These are phyloP conservation scores for Monosporascus sp. DNA, from an alignment of 2,329 filamentous ascomycete species.

Conservation along the genomic window DNA sequence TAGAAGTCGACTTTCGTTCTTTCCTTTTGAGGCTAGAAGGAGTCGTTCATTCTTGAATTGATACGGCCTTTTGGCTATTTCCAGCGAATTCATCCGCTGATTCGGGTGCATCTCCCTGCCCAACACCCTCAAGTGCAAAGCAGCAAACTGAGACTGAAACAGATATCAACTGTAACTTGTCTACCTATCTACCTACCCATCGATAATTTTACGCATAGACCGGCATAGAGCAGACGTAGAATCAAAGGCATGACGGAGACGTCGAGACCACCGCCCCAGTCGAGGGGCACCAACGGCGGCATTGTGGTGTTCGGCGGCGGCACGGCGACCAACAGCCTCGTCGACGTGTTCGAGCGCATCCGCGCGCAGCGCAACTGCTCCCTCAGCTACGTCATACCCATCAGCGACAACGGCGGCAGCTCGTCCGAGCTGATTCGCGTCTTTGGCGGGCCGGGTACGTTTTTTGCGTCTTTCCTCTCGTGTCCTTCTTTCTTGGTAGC, in stretches of 20 bases:
- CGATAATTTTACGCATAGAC: no score
- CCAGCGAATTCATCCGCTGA: no score
- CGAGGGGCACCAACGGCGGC: constrained; percentile 30
- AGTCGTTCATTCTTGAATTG: no score
- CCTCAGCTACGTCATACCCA: constrained; percentile 84
- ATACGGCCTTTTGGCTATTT: no score
- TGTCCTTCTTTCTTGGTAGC: not conserved
- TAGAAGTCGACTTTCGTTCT: no score
- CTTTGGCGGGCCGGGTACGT: constrained; percentile 81
- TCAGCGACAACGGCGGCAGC: constrained; percentile 92
- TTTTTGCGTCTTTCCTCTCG: not conserved
- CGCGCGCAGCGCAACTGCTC: constrained; percentile 59
- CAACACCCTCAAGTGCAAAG: no score
- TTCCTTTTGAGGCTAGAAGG: no score
- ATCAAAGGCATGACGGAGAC: not conserved
- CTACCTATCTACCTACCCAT: no score
- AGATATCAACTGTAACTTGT: no score
- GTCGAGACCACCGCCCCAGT: constrained; percentile 1
- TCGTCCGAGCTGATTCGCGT: constrained; percentile 91
- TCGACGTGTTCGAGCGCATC: constrained; percentile 77
- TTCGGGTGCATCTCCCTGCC: no score
- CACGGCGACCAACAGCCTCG: constrained; percentile 88
- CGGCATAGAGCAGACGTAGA: no score
- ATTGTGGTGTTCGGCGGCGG: constrained; percentile 89
- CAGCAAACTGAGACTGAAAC: no score